phyloP scores from a whole-genome alignment of 805 yeast species.

The Candida schatavii region DNA sequence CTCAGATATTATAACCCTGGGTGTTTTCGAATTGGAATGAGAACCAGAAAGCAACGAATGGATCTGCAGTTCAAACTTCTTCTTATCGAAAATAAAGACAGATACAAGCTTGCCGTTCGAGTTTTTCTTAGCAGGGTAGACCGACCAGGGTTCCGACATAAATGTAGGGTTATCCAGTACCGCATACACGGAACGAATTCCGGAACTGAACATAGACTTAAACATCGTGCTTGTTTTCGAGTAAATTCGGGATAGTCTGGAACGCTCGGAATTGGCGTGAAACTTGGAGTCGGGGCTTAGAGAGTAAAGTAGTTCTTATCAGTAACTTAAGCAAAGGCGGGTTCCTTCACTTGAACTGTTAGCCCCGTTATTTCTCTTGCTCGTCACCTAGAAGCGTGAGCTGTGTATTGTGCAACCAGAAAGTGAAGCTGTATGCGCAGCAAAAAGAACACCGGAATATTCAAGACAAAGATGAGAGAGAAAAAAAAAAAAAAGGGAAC shows the following conservation, averaged over 20 bases:
- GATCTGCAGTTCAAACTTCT: constrained; percentile 60
- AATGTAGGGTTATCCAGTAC: constrained; percentile 71
- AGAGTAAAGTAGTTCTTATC: too few relatives aligned
- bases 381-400: too few relatives aligned
- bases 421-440: not conserved
- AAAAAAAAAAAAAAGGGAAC: not conserved
- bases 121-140: constrained; percentile 79
- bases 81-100: constrained; percentile 84
- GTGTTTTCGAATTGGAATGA: constrained; percentile 34
- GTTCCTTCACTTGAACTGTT: too few relatives aligned
- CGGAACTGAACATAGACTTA: constrained; percentile 51
- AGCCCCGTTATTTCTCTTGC: too few relatives aligned
- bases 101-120: constrained; percentile 62
- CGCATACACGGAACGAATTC: constrained; percentile 64
- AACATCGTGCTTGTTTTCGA: too few relatives aligned
- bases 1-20: constrained; percentile 57
- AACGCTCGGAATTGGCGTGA: too few relatives aligned
- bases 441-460: not conserved
- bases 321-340: too few relatives aligned
- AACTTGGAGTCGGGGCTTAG: too few relatives aligned
- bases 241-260: too few relatives aligned
- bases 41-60: constrained; percentile 28
- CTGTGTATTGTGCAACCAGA: not conserved
- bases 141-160: constrained; percentile 76
- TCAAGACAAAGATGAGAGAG: not conserved